Evolutionary conservation across 805 yeast species (phyloP), one percentile per base, ranked within the genome.

Genomic region (Sugiyamaella mastotermitis): DNA sequence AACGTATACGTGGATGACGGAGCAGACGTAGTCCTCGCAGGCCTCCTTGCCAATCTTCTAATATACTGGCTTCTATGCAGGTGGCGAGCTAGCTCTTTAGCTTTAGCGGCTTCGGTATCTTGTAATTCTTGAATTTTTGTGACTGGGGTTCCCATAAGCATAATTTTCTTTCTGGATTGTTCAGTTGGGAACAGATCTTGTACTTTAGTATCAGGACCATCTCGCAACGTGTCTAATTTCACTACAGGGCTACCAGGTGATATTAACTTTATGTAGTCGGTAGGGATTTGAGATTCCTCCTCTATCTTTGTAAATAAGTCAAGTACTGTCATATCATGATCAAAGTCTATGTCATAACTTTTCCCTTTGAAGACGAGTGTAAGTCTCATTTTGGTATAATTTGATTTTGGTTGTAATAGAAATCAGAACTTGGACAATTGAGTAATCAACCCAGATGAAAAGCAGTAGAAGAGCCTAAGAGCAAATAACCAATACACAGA

Each of bases 101-200:
- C 52, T 30, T 43, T 39, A 20, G 45, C 46, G 5, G 37, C 41
- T 36, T 50, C 56, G 3, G 58, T 37, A 22, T 40, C 40, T 20
- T 42, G 47, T 27, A 57, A 38, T 14, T 46, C 40, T 21, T 53
- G 47, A 13, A 56, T 44, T 37, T 49, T 41, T 15, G 41, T 46
- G n/a, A 43, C 35, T 5, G 55, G 45, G 3, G 59, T 49, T 6
- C 65, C 65, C 31, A 60, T 45, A 15, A 60, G 42, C 49, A 57
- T 52, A 34, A 58, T 43, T 34, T 47, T 48, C 19, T 38, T 40
- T 14, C 48, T 27, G 16, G 45, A 33, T 21, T 32, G 33, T 19
- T 38, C 45, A 28, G 43, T 38, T 10, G 35, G 33, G 33, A 42
- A 42, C 13, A 44, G 33, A 8, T 38, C 43, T 20, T 17, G 17